Evolutionary conservation across 108 stramenopile species (phyloP), one percentile per base, ranked within the genome.

Genomic region (Nannochloropsis salina): DNA sequence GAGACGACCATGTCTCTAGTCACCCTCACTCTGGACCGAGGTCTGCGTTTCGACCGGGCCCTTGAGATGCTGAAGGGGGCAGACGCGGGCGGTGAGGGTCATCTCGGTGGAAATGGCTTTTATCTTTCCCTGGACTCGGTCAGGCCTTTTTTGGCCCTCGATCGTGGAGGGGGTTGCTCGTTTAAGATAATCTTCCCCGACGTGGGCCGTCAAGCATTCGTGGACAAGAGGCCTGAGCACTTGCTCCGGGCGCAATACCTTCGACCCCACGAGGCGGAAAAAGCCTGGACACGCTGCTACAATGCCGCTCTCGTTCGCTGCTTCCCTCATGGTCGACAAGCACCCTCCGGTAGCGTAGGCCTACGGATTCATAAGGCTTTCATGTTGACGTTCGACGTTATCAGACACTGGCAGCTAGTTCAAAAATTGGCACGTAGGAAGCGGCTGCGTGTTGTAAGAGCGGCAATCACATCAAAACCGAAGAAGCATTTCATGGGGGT

Each of bases 11-110:
- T 87, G 61, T 74, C 61, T 42, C 87, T 94, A 74, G 92, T 86
- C 4, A 89, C 74, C 15, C 81, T 93, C 79, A 61, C 89, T 1
- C 41, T 93, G 12, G 93, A 93, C 83, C 85, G 93, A 80, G 93
- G 93, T 10, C 88, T 90, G 8, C 82, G 86, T 12, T 92, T 93
- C 79, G 88, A 84, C 12, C 9, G 40, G 42, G 85, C 86, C 31
- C 12, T 47, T n/a, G 80, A 84, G 84, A 84, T 83, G 41, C 47
- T 89, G 85, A 81, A 83, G 44, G 84, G 84, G 87, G 85, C 61
- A 4, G 61, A 74, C 4, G 61, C 20, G n/a, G 61, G 61, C 20
- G 61, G 61, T 15, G 61, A 74, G 61, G 61, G 61, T n/a, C 61
- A 6, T 74, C 6, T 15, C 20, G 61, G 61, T 74, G 61, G 61